Percentiles rank a stretch among this genome's conserved stretches.
Evolutionary conservation across 768 basidiomycete species (phyloP).

Genomic region (Hericium alpestre): DNA sequence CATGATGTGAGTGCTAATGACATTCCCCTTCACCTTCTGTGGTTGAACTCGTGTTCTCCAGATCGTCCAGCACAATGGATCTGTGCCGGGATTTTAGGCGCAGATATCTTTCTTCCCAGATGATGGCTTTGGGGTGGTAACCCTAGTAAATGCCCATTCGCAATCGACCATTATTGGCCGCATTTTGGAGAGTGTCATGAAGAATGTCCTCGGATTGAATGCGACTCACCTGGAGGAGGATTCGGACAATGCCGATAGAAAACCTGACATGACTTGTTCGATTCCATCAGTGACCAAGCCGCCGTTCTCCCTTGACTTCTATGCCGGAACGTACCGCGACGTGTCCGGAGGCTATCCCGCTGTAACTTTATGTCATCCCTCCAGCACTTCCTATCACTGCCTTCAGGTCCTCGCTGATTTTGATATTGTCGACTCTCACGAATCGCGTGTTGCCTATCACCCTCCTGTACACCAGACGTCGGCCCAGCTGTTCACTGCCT

Average conservation of each 20-base stretch:
- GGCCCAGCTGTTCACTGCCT: neutral
- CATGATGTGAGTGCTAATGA: slow-evolving; percentile 24
- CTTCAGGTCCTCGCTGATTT: neutral
- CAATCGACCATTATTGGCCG: neutral
- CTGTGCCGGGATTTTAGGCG: neutral
- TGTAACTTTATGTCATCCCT: neutral
- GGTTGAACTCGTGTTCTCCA: neutral
- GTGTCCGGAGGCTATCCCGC: neutral
- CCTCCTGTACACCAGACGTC: no score
- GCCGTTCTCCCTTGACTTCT: neutral
- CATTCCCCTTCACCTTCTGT: no score
- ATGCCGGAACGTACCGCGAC: neutral
- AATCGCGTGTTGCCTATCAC: no score
- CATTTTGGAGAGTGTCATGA: neutral
- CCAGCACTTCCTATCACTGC: neutral
- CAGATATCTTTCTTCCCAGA: neutral
- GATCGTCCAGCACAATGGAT: neutral
- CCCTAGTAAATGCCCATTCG: slow-evolving; percentile 1
- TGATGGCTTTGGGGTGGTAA: slow-evolving; percentile 3
- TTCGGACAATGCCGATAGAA: no score
- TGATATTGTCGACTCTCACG: neutral
- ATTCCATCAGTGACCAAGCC: no score
- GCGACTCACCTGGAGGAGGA: no score
- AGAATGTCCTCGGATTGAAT: neutral
- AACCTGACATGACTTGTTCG: no score